Conservation (phyloP, 202 grass and related monocot species). For the Elaeis oleifera region DNA sequence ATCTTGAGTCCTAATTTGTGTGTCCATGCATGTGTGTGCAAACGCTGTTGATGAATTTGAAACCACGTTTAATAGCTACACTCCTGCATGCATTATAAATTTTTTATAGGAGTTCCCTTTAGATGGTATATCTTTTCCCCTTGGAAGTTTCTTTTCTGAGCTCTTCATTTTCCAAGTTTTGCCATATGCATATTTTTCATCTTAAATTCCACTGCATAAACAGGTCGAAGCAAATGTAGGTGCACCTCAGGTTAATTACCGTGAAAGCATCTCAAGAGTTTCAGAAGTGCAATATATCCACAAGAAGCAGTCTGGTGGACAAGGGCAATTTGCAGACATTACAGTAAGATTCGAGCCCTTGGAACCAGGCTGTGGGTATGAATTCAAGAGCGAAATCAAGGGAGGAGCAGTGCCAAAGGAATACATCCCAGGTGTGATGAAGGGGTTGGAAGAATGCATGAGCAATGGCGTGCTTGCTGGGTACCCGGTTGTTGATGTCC, state of each 20-base stretch:
- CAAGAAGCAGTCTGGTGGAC: conserved; percentile 96
- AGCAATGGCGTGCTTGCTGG: conserved; percentile 90
- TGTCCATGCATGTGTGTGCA: not conserved
- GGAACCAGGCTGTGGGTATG: conserved; percentile 84
- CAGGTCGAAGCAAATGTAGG: conserved; percentile 98
- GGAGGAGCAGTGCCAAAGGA: conserved; percentile 91
- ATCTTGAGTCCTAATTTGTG: not conserved
- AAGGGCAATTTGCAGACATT: conserved; percentile 94
- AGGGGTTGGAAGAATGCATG: conserved; percentile 90
- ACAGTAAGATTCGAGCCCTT: conserved; percentile 84
- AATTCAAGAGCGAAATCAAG: conserved; percentile 98
- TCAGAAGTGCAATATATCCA: conserved; percentile 79
- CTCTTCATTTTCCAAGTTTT: not conserved
- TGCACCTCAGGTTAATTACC: conserved; percentile 97
- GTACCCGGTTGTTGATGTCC: conserved; percentile 80
- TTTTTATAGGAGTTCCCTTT: too few species aligned
- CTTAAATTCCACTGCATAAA: conserved; percentile 6
- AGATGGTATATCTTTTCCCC: too few species aligned
- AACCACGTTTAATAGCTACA: too few species aligned
- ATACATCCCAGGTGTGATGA: conserved; percentile 94
- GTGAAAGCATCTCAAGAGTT: conserved; percentile 93
- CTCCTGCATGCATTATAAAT: too few species aligned
- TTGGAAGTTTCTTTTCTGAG: not conserved
- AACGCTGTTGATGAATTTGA: too few species aligned
- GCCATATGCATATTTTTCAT: too few species aligned